Evolutionary conservation across 2,329 filamentous ascomycete species (phyloP).

Genomic region (Aspergillus japonicus): DNA sequence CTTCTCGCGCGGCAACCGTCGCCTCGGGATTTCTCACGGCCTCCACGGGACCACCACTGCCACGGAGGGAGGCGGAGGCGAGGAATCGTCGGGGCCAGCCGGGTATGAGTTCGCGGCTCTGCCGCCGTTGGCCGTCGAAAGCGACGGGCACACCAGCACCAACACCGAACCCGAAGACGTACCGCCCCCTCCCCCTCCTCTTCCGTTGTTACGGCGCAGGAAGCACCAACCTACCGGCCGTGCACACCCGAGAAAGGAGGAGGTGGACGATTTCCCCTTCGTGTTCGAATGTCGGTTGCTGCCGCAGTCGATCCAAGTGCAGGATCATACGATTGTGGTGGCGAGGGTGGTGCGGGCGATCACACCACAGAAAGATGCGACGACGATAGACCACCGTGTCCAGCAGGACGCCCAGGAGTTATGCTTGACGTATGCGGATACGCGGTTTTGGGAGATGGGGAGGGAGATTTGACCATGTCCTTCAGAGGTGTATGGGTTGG

Average conservation of each 20-base stretch:
- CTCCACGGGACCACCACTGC: too few relatives aligned
- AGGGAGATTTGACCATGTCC: constrained; percentile 24
- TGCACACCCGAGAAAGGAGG: too few relatives aligned
- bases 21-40: constrained; percentile 26
- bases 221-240: too few relatives aligned
- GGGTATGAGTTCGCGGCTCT: constrained; percentile 28
- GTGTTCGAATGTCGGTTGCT: constrained; percentile 41
- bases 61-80: constrained; percentile 11
- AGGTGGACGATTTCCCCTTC: constrained; percentile 35
- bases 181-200: constrained; percentile 14
- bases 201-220: constrained; percentile 31
- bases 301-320: constrained; percentile 36
- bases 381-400: too few relatives aligned
- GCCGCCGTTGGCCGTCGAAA: too few relatives aligned
- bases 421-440: constrained; percentile 45
- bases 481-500: neutral
- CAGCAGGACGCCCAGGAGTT: constrained; percentile 18
- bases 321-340: constrained; percentile 43
- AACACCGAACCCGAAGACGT: neutral
- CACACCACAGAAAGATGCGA: constrained; percentile 8
- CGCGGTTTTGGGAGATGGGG: constrained; percentile 45
- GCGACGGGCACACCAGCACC: too few relatives aligned
- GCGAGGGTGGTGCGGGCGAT: constrained; percentile 37
- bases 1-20: constrained; percentile 42
- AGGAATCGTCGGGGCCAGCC: too few relatives aligned